These are phyloP conservation scores for Scytalidium sp. DNA, from an alignment of 2,329 filamentous ascomycete species.

Conservation along the genomic window DNA sequence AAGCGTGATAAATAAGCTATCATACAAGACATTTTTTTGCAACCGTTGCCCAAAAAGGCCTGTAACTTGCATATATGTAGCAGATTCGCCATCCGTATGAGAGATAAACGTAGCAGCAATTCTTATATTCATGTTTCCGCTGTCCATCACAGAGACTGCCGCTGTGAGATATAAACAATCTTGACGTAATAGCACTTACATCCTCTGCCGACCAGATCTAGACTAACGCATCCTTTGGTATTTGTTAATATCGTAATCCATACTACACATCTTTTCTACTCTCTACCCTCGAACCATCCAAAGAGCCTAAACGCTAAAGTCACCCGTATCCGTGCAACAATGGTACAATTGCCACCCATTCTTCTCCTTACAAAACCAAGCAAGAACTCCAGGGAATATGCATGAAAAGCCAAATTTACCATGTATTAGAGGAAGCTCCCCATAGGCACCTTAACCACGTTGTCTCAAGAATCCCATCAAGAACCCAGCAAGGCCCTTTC, in stretches of 20 bases:
- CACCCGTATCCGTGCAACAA: neutral
- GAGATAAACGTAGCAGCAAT: no score
- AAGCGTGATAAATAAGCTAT: no score
- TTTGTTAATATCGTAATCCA: neutral
- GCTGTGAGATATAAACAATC: no score
- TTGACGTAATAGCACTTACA: no score
- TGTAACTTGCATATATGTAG: no score
- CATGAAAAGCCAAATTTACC: neutral
- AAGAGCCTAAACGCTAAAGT: neutral
- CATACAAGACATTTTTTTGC: no score
- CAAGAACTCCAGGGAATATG: neutral
- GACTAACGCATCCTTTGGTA: neutral
- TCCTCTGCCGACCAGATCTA: neutral
- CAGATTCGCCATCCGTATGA: no score
- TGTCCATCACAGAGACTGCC: no score
- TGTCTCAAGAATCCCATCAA: slow-evolving; percentile 54
- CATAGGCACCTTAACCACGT: slow-evolving; percentile 6
- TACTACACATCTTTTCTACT: neutral
- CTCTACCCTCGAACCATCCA: neutral
- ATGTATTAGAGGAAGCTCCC: neutral
- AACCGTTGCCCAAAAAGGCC: no score
- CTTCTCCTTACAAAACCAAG: neutral
- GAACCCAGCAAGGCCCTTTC: slow-evolving; percentile 62
- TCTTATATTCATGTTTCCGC: no score
- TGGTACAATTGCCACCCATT: neutral